Conservation (phyloP, 768 basidiomycete genomes). For the Tylopilus subfusipes region DNA sequence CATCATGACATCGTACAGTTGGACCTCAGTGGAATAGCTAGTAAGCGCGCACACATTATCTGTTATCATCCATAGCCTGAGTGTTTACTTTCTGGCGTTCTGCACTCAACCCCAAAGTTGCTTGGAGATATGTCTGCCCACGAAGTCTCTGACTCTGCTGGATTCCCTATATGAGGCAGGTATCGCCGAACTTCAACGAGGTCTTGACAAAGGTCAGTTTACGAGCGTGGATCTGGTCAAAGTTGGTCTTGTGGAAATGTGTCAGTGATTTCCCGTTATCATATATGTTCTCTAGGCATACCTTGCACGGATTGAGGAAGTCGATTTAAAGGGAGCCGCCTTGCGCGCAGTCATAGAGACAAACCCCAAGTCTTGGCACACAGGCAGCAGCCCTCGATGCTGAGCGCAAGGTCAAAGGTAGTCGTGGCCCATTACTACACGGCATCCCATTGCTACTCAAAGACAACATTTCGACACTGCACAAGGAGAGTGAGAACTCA, state of each 20-base stretch:
- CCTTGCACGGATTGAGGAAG: conserved; percentile 62
- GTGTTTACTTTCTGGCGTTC: background rate
- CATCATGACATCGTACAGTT: background rate
- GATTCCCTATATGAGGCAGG: conserved; percentile 58
- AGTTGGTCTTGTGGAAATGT: conserved; percentile 27
- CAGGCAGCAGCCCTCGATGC: conserved; percentile 50
- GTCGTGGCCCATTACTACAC: conserved; percentile 50
- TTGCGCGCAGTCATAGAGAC: conserved; percentile 60
- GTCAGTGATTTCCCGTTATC: background rate
- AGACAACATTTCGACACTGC: conserved; percentile 39
- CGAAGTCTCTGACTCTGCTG: background rate
- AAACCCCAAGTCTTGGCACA: conserved; percentile 46
- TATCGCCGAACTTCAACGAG: conserved; percentile 50
- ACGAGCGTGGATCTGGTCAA: conserved; percentile 63
- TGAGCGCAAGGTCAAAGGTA: conserved; percentile 44
- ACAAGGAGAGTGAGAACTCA: conserved; percentile 25
- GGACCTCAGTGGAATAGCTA: background rate
- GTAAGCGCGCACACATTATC: background rate
- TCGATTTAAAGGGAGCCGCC: conserved; percentile 54
- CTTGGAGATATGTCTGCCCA: conserved; percentile 11
- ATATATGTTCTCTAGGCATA: conserved; percentile 45
- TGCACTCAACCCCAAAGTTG: background rate
- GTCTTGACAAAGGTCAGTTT: conserved; percentile 49
- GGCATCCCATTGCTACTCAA: conserved; percentile 61
- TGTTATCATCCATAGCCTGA: background rate